Conservation (phyloP, 495 filamentous ascomycete genomes). For the Pyrenula massariospora region DNA sequence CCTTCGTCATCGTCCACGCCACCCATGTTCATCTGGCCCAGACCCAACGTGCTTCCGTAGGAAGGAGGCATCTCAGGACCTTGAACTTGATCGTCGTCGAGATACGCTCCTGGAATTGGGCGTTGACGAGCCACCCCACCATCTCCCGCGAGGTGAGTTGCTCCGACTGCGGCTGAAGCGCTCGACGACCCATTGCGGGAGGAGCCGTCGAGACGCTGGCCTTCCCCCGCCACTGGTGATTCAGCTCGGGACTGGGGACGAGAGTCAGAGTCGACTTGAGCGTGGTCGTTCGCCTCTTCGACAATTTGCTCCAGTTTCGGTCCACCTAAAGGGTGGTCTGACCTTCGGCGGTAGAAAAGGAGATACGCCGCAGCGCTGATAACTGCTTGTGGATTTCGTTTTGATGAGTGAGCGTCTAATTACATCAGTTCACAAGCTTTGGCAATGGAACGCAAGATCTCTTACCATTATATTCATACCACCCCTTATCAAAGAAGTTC, state of each 20-base stretch:
- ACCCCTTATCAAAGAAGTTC: slow-evolving; percentile 72
- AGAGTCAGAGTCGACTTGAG: slow-evolving; percentile 28
- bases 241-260: slow-evolving; percentile 33
- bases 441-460: slow-evolving; percentile 1
- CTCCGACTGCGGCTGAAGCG: slow-evolving; percentile 65
- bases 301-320: slow-evolving; percentile 57
- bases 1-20: not conserved
- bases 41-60: too few species aligned
- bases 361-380: slow-evolving; percentile 73
- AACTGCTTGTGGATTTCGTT: slow-evolving; percentile 38
- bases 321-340: slow-evolving; percentile 63
- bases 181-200: slow-evolving; percentile 79
- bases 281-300: slow-evolving; percentile 36
- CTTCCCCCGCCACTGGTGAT: slow-evolving; percentile 63
- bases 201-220: slow-evolving; percentile 72
- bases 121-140: slow-evolving; percentile 33
- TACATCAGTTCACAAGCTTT: slow-evolving; percentile 7
- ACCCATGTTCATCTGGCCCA: not conserved
- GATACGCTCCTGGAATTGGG: slow-evolving; percentile 4
- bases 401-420: slow-evolving; percentile 58
- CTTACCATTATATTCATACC: slow-evolving; percentile 93
- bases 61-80: not conserved
- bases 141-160: slow-evolving; percentile 55
- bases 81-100: slow-evolving; percentile 4
- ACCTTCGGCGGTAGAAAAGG: slow-evolving; percentile 88